phyloP scores from a whole-genome alignment of 73 alveolate species.

The Durusdinium trenchii region DNA sequence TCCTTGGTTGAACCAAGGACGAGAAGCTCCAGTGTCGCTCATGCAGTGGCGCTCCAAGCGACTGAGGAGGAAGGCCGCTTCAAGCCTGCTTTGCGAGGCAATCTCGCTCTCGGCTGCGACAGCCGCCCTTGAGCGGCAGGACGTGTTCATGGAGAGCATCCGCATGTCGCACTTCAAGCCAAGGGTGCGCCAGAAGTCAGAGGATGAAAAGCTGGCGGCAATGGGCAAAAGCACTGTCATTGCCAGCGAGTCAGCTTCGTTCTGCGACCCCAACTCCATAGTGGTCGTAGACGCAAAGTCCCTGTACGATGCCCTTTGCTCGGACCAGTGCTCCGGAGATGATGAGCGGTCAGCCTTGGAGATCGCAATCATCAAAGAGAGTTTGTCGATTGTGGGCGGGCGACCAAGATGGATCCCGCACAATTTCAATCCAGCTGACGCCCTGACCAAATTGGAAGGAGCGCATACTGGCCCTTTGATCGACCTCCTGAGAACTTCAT shows the following conservation, averaged over 20 bases:
- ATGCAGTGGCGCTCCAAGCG: constrained; percentile 2
- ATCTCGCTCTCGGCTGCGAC: background rate
- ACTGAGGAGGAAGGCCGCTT: background rate
- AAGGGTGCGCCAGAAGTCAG: background rate
- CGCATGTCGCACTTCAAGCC: background rate
- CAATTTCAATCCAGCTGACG: background rate
- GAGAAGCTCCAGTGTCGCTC: background rate
- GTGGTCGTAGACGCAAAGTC: background rate
- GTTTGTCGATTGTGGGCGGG: background rate
- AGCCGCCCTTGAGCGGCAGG: background rate
- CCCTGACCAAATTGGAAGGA: background rate
- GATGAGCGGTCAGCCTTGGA: background rate
- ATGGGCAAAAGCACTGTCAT: background rate
- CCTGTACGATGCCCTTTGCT: background rate
- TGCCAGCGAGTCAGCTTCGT: background rate
- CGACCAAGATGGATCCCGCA: background rate
- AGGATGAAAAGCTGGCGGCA: background rate
- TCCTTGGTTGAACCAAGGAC: background rate
- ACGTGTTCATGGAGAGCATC: background rate
- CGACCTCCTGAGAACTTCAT: too few species aligned
- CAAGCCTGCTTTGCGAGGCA: background rate
- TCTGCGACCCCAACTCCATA: background rate
- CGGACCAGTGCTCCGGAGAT: background rate
- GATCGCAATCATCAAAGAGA: background rate
- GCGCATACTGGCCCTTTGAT: background rate